A percentile compares a stretch with the other conserved stretches of the same genome.
These are phyloP conservation scores for Apiotrichum gracile DNA, from an alignment of 1,284 basidiomycete genomes.

Conservation along the genomic window DNA sequence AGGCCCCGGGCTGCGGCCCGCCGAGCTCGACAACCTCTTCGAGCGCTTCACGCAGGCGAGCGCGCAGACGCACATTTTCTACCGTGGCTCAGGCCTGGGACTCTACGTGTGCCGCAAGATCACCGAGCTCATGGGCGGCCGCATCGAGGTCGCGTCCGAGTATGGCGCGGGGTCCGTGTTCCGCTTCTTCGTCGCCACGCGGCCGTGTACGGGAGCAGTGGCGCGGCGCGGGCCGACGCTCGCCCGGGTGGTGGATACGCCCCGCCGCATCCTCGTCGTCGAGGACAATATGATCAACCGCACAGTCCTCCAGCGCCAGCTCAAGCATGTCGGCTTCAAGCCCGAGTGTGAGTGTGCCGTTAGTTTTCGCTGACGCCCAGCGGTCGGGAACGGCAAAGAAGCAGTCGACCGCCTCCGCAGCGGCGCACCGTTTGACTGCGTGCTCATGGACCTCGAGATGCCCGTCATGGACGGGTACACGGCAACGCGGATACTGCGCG, in stretches of 20 bases:
- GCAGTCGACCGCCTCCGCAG: conserved; percentile 42
- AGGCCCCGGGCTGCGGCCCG: conserved; percentile 34
- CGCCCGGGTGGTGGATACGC: not conserved
- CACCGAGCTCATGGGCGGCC: conserved; percentile 19
- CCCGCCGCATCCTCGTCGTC: conserved; percentile 25
- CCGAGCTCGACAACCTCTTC: conserved; percentile 33
- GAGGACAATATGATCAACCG: conserved; percentile 44
- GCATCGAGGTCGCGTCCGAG: conserved; percentile 20
- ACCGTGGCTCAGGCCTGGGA: conserved; percentile 39
- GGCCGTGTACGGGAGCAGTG: not conserved
- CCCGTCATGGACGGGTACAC: conserved; percentile 28
- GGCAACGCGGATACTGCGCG: conserved; percentile 9
- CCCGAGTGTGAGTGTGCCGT: not conserved
- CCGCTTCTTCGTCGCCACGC: conserved; percentile 28
- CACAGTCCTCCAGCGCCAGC: conserved; percentile 20
- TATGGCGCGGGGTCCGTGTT: conserved; percentile 41
- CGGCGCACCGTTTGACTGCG: conserved; percentile 28
- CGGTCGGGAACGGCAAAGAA: conserved; percentile 40
- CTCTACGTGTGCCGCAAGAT: conserved; percentile 23
- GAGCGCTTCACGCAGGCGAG: conserved; percentile 35
- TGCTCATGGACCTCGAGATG: conserved; percentile 48
- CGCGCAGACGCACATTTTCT: conserved; percentile 35
- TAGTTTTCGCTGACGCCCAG: conserved; percentile 18
- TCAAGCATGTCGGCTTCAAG: conserved; percentile 11
- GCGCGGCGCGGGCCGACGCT: too few species aligned